These are phyloP conservation scores for Phytopythium kandeliae DNA, from an alignment of 352 stramenopile species.

Conservation along the genomic window DNA sequence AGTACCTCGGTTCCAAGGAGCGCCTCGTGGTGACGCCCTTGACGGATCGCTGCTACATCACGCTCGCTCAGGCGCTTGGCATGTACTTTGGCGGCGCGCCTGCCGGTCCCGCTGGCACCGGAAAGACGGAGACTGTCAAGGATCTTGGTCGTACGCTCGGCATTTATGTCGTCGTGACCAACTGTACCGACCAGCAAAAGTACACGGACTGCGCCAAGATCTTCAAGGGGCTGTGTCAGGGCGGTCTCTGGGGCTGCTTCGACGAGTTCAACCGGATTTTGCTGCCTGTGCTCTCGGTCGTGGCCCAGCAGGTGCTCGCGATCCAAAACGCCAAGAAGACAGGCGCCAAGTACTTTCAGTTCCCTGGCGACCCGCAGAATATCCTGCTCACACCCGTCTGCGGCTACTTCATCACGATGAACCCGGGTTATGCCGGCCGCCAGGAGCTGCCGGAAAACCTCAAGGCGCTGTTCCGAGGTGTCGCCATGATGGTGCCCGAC, in stretches of 20 bases:
- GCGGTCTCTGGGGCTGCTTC: conserved; percentile 97
- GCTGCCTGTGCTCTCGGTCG: conserved; percentile 94
- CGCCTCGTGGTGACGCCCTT: conserved; percentile 96
- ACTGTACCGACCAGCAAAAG: conserved; percentile 97
- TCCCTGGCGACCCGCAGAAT: conserved; percentile 96
- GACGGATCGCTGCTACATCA: conserved; percentile 98
- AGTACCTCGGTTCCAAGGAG: conserved; percentile 97
- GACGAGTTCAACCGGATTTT: conserved; percentile 99
- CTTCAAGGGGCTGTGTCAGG: conserved; percentile 97
- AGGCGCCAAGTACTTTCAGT: conserved; percentile 94
- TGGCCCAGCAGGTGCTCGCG: conserved; percentile 97
- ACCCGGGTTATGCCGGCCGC: conserved; percentile 96
- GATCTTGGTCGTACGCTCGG: conserved; percentile 93
- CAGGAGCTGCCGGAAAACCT: conserved; percentile 99
- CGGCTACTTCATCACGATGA: conserved; percentile 99
- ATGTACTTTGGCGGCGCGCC: conserved; percentile 98
- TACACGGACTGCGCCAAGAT: conserved; percentile 98
- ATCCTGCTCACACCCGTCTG: conserved; percentile 94
- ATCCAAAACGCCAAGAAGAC: conserved; percentile 98
- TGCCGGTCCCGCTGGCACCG: conserved; percentile 93
- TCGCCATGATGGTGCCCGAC: conserved; percentile 92
- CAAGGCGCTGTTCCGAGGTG: conserved; percentile 91
- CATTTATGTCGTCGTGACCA: conserved; percentile 97
- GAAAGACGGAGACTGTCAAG: conserved; percentile 98
- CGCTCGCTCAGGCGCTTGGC: conserved; percentile 94